Conservation (phyloP, 768 basidiomycete species). For the Mycena crocata region DNA sequence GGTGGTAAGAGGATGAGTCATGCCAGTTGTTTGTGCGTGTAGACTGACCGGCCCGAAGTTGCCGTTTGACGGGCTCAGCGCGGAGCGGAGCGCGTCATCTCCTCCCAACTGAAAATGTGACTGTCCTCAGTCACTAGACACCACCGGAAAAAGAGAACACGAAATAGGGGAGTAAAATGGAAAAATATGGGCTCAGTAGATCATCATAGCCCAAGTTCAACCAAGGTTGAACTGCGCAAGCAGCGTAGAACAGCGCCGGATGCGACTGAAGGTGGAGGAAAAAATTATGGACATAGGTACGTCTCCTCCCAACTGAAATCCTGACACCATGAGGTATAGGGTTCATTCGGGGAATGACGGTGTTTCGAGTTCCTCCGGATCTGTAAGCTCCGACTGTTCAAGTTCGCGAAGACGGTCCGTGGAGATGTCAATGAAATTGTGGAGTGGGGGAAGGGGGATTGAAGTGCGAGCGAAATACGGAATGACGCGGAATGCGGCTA, state of each 20-base stretch:
- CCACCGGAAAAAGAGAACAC: too few relatives aligned
- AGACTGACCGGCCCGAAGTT: too few relatives aligned
- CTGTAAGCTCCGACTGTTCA: neutral
- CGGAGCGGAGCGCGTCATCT: too few relatives aligned
- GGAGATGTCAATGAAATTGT: constrained; percentile 32
- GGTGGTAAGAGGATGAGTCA: too few relatives aligned
- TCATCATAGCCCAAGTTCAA: neutral
- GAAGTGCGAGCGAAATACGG: constrained; percentile 35
- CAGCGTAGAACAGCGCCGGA: neutral
- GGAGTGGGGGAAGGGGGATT: constrained; percentile 22
- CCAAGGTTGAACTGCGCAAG: neutral
- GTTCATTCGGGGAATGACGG: neutral
- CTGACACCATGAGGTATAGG: neutral
- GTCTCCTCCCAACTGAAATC: constrained; percentile 8
- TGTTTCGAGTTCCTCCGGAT: constrained; percentile 14
- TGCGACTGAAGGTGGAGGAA: neutral
- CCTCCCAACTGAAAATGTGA: too few relatives aligned
- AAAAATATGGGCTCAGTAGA: constrained; percentile 1
- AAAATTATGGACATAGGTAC: neutral
- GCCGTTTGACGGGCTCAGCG: too few relatives aligned
- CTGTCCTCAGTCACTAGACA: too few relatives aligned
- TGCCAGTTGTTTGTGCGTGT: too few relatives aligned
- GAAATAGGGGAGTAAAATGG: too few relatives aligned
- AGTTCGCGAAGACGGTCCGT: constrained; percentile 7
- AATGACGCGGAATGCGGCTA: constrained; percentile 41